phyloP scores from a whole-genome alignment of 768 basidiomycete species.

The Lentinus tigrinus region DNA sequence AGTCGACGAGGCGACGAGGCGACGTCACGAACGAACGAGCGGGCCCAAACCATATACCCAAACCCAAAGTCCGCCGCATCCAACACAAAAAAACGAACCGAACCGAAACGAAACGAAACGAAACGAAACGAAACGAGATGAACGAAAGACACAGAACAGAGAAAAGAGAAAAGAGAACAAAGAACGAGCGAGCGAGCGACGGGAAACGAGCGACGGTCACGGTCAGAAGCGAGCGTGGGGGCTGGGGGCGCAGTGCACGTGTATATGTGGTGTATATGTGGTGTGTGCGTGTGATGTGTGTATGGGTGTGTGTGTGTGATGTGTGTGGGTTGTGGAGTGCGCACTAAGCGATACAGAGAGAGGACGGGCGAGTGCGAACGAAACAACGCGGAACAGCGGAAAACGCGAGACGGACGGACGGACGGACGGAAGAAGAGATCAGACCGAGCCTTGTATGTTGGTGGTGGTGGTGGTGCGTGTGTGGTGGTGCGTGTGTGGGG shows the following conservation, averaged over 20 bases:
- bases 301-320: no score
- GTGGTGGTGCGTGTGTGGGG: not conserved
- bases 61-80: slow-evolving; percentile 6
- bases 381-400: not conserved
- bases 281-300: no score
- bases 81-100: not conserved
- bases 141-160: not conserved
- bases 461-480: not conserved
- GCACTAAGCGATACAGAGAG: not conserved
- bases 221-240: not conserved
- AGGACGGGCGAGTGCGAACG: no score
- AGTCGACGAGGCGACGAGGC: no score
- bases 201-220: not conserved
- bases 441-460: not conserved
- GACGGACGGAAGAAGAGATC: not conserved
- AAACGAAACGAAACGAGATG: no score
- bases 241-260: not conserved
- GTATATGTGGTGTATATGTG: no score
- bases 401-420: not conserved
- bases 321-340: no score
- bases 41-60: slow-evolving; percentile 1
- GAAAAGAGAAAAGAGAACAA: not conserved
- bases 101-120: not conserved
- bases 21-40: not conserved
- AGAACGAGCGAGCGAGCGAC: not conserved